Evolutionary conservation across 78 protist species (phyloP).

Genomic region (Dictyostelium intermedium): DNA sequence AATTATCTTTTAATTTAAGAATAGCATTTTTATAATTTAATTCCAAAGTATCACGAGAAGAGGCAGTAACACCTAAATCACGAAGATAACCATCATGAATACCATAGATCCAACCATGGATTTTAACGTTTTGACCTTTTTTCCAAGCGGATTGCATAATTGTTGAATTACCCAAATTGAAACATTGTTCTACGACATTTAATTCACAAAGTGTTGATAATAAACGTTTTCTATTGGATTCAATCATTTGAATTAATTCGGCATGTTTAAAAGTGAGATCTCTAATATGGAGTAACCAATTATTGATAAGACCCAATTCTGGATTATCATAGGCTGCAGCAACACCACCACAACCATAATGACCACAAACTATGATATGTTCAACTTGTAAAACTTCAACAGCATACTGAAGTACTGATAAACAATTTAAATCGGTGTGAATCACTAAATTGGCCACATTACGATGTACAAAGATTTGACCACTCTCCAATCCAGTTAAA

Average conservation of each 20-base stretch:
- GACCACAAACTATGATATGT: slow-evolving; percentile 95
- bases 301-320: slow-evolving; percentile 83
- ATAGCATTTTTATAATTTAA: slow-evolving; percentile 10
- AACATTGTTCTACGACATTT: slow-evolving; percentile 87
- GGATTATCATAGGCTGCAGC: slow-evolving; percentile 43
- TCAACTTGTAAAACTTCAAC: slow-evolving; percentile 88
- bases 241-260: slow-evolving; percentile 5
- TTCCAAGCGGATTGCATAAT: slow-evolving; percentile 84
- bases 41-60: slow-evolving; percentile 15
- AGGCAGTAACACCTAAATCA: slow-evolving; percentile 51
- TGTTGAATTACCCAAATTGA: slow-evolving; percentile 84
- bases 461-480: slow-evolving; percentile 94
- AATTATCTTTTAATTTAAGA: slow-evolving; percentile 20
- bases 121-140: slow-evolving; percentile 49
- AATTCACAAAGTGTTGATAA: slow-evolving; percentile 85
- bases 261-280: slow-evolving; percentile 64
- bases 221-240: slow-evolving; percentile 14
- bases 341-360: slow-evolving; percentile 94
- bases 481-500: slow-evolving; percentile 82
- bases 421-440: slow-evolving; percentile 85
- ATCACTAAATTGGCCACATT: slow-evolving; percentile 93
- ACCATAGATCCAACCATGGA: slow-evolving; percentile 83
- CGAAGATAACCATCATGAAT: slow-evolving; percentile 81
- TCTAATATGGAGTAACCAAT: slow-evolving; percentile 91
- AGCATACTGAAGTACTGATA: slow-evolving; percentile 90